A percentile compares a stretch with the other conserved stretches of the same genome.
These are phyloP conservation scores for Closterium sp. DNA, from an alignment of 139 green algal genomes.

Conservation along the genomic window DNA sequence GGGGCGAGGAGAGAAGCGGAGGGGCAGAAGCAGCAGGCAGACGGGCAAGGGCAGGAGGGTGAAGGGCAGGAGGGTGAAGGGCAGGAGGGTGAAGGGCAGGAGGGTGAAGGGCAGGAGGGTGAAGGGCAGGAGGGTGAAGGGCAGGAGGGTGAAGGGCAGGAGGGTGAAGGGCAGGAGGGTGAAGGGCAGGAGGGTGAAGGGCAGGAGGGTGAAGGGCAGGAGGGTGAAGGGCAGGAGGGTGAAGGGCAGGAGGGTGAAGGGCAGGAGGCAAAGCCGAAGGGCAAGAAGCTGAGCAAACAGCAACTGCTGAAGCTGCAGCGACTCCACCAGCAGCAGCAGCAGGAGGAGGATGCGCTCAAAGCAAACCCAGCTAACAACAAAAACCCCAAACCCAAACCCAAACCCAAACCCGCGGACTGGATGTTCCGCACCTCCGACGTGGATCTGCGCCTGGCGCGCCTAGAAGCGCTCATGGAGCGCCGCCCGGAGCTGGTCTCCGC, in stretches of 20 bases:
- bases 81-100: constrained; percentile 1
- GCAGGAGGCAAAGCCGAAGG: neutral
- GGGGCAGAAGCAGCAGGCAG: constrained; percentile 26
- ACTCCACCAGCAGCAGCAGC: neutral
- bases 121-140: neutral
- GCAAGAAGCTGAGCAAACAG: neutral
- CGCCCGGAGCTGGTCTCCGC: constrained; percentile 58
- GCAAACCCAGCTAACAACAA: neutral
- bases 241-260: neutral
- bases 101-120: neutral
- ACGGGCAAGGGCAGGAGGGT: constrained; percentile 2
- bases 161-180: no score
- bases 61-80: neutral
- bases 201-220: no score
- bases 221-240: neutral
- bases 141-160: no score
- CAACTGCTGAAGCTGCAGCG: neutral
- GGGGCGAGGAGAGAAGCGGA: neutral
- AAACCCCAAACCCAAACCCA: neutral
- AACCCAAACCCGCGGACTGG: constrained; percentile 12
- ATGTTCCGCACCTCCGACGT: constrained; percentile 66
- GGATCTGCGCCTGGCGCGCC: constrained; percentile 87
- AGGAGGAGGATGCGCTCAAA: neutral
- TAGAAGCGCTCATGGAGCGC: constrained; percentile 84
- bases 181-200: no score